These are phyloP conservation scores for Cardiosporidium cionae DNA, from an alignment of 169 alveolate species.

Conservation along the genomic window DNA sequence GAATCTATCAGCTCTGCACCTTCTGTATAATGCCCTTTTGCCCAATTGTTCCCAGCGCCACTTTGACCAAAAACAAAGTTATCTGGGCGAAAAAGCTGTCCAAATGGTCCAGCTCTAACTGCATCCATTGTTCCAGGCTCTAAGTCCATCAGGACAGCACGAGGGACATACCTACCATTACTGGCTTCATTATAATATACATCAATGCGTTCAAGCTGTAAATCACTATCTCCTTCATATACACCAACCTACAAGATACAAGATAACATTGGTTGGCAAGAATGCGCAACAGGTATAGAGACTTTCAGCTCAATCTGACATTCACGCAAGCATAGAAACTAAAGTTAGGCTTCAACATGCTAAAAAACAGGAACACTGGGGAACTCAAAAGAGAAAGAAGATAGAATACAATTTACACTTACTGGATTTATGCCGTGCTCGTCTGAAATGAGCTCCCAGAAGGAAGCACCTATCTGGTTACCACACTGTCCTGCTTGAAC, in stretches of 20 bases:
- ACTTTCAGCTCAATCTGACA: too few relatives aligned
- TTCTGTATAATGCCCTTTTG: constrained; percentile 98
- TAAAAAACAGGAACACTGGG: not conserved
- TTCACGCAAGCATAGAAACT: too few relatives aligned
- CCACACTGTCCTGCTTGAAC: constrained; percentile 99
- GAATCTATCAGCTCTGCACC: constrained; percentile 98
- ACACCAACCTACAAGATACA: constrained; percentile 44
- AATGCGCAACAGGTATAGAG: not conserved
- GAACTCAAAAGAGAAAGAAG: not conserved
- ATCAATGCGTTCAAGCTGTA: constrained; percentile 69
- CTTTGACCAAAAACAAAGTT: constrained; percentile 97
- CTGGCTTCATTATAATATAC: constrained; percentile 95
- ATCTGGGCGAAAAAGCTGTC: constrained; percentile 95
- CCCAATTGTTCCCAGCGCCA: constrained; percentile 99
- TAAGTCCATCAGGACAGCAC: constrained; percentile 95
- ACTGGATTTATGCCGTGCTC: constrained; percentile 98
- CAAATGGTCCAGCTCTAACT: constrained; percentile 84
- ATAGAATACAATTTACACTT: constrained; percentile 27
- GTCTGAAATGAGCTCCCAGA: constrained; percentile 99
- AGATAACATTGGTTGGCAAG: not conserved
- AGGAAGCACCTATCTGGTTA: constrained; percentile 98
- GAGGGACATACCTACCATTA: constrained; percentile 96
- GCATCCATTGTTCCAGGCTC: constrained; percentile 99
- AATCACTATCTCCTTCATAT: constrained; percentile 76
- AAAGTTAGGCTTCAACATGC: too few relatives aligned